phyloP scores from a whole-genome alignment of 176 grass and related monocot species.

The Oryza brachyantha region DNA sequence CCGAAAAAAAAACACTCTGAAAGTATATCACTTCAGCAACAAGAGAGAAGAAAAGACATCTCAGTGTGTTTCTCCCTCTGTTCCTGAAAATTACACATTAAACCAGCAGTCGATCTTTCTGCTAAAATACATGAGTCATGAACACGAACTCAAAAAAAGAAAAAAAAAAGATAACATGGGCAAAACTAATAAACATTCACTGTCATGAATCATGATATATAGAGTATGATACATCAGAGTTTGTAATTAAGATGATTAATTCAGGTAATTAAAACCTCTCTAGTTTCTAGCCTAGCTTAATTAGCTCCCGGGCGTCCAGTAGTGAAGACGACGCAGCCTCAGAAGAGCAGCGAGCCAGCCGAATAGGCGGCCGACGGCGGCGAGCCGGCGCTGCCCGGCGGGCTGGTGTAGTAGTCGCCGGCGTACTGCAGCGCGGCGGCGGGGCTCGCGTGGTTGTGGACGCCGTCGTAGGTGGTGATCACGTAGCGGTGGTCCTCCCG shows the following conservation, averaged over 20 bases:
- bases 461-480: constrained; percentile 65
- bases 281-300: background rate
- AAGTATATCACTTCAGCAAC: background rate
- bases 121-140: too few relatives aligned
- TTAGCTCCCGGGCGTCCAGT: background rate
- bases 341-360: constrained; percentile 28
- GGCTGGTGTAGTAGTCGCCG: constrained; percentile 26
- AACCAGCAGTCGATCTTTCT: too few relatives aligned
- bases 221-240: background rate
- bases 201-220: too few relatives aligned
- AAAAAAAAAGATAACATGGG: too few relatives aligned
- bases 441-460: constrained; percentile 57
- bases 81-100: background rate
- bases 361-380: constrained; percentile 22
- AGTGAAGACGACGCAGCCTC: background rate
- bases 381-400: constrained; percentile 25
- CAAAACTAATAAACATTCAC: background rate
- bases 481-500: constrained; percentile 50
- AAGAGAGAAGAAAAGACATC: background rate
- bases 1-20: background rate
- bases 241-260: background rate
- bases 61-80: too few relatives aligned
- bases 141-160: too few relatives aligned
- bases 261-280: background rate
- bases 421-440: constrained; percentile 10